Conservation (phyloP, 768 basidiomycete species). For the Boletus rufocinnamomeus region DNA sequence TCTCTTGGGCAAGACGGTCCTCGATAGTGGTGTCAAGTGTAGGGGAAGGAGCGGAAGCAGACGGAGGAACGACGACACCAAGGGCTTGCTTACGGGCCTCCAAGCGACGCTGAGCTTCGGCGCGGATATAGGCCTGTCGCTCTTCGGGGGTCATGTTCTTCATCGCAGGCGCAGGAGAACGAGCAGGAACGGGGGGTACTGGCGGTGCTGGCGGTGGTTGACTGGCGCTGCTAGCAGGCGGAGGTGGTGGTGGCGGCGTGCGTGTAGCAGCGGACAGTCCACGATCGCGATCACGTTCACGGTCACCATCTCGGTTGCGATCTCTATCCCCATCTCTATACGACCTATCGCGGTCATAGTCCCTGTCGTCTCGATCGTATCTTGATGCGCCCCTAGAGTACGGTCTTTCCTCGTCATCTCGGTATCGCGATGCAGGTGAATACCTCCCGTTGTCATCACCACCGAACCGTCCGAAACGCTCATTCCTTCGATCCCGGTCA, state of each 20-base stretch:
- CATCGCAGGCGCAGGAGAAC: slow-evolving; percentile 58
- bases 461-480: slow-evolving; percentile 71
- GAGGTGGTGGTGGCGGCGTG: slow-evolving; percentile 49
- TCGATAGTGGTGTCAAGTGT: slow-evolving; percentile 79
- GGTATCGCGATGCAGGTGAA: slow-evolving; percentile 34
- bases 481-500: slow-evolving; percentile 84
- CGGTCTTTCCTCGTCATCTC: slow-evolving; percentile 53
- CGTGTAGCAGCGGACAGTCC: slow-evolving; percentile 40
- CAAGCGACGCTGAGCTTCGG: slow-evolving; percentile 79
- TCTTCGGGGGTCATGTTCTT: slow-evolving; percentile 87
- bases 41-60: slow-evolving; percentile 41
- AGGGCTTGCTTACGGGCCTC: slow-evolving; percentile 84
- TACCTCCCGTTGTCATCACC: slow-evolving; percentile 40
- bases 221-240: slow-evolving; percentile 39
- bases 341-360: slow-evolving; percentile 35
- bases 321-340: slow-evolving; percentile 35
- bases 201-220: slow-evolving; percentile 42
- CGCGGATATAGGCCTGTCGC: slow-evolving; percentile 72
- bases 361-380: slow-evolving; percentile 40
- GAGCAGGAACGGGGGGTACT: slow-evolving; percentile 48
- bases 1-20: slow-evolving; percentile 82
- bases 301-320: slow-evolving; percentile 25
- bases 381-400: slow-evolving; percentile 48
- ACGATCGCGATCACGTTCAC: slow-evolving; percentile 41
- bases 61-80: slow-evolving; percentile 58